A percentile compares a stretch with the other conserved stretches of the same genome.
These are phyloP conservation scores for Casaregolazyma lundiana DNA, from an alignment of 1,139 yeast species.

Conservation along the genomic window DNA sequence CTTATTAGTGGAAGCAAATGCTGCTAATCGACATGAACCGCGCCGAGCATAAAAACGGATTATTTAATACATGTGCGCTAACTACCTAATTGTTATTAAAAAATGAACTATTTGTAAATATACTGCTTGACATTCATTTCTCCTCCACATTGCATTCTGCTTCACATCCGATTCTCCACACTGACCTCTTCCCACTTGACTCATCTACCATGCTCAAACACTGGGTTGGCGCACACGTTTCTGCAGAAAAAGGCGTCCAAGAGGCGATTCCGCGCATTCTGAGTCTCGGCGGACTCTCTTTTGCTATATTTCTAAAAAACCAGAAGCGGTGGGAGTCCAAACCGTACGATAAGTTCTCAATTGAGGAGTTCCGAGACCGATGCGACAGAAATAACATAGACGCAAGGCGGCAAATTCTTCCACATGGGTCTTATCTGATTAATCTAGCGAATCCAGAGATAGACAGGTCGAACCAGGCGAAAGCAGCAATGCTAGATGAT, in stretches of 20 bases:
- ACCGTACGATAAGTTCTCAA: slow-evolving; percentile 62
- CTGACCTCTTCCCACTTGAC: neutral
- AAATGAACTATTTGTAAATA: no score
- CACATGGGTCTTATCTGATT: slow-evolving; percentile 93
- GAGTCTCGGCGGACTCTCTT: slow-evolving; percentile 49
- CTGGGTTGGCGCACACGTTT: slow-evolving; percentile 35
- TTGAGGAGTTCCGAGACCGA: slow-evolving; percentile 54
- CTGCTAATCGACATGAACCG: neutral
- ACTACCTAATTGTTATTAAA: neutral
- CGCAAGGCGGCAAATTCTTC: slow-evolving; percentile 72
- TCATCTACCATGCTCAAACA: slow-evolving; percentile 17
- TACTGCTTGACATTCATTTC: no score
- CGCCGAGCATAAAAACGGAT: neutral
- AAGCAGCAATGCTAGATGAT: slow-evolving; percentile 80
- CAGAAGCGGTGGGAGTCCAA: slow-evolving; percentile 93
- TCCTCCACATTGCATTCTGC: no score
- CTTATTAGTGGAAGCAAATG: neutral
- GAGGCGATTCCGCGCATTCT: slow-evolving; percentile 48
- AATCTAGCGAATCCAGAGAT: slow-evolving; percentile 87
- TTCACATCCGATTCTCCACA: neutral
- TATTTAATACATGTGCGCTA: neutral
- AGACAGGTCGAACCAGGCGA: slow-evolving; percentile 73
- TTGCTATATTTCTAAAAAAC: slow-evolving; percentile 85
- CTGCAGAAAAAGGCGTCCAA: slow-evolving; percentile 45
- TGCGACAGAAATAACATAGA: slow-evolving; percentile 64